Evolutionary conservation across 768 basidiomycete species (phyloP), one percentile per base, ranked within the genome.

Genomic region (Leccinum disarticulatum): DNA sequence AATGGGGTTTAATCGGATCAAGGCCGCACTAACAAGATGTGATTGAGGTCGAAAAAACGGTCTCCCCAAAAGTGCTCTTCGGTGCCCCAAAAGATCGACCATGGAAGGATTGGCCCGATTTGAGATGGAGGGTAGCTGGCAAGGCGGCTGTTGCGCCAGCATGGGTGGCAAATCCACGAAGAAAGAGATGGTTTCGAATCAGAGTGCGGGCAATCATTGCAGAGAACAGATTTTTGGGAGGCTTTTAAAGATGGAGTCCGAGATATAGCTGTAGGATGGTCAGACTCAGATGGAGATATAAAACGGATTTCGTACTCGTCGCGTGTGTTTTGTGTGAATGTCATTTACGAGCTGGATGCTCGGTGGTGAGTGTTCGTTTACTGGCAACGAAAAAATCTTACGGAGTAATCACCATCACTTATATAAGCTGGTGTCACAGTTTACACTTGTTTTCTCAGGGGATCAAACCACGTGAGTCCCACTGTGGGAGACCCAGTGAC

Each of bases 31-130:
- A 62, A 94, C 95, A 99, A 43, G 95, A 97, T 1, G 97, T 99
- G 73, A 99, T 99, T 47, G 94, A 95, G 33, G 97, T 99, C 14
- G 94, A 96, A 76, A 99, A 99, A 30, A 99, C 97, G 1, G 96
- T 97, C 80, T 99, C 97, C 55, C 97, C 97, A 77, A 84, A 98
- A 56, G 87, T 85, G 70, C 91, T 94, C 68, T 81, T 87, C 48
- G 87, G 86, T 27, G 91, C 87, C 63, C 97, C 97, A 73, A 99
- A 99, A 5, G 90, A 89, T 46, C 85, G 84, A 22, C 97, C 97
- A 54, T 78, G 70, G 83, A 97, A 99, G 8, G 91, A 90, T 76
- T 99, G 89, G 52, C 97, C 97, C 15, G 91, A 87, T 77, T 95
- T 95, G 53, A 99, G 82, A 77, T 98, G 95, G 28, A 99, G 81